Percentiles rank a stretch among this genome's conserved stretches.
Conservation (phyloP, 164 flowering plant species). For the Berberis thunbergii region DNA sequence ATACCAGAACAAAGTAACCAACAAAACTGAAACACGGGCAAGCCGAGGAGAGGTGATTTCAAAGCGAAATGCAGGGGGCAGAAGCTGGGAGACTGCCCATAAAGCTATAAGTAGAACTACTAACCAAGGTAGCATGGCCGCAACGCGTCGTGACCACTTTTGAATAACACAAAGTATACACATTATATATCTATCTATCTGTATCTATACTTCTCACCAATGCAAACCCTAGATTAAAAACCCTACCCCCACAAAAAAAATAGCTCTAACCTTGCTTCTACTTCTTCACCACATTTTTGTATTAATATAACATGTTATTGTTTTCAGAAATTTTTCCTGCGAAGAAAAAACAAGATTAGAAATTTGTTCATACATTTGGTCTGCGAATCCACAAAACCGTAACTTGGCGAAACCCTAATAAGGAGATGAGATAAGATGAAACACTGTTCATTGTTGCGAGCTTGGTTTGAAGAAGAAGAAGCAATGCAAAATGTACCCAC, state of each 20-base stretch:
- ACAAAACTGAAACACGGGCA: slow-evolving; percentile 78
- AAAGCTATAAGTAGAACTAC: slow-evolving; percentile 83
- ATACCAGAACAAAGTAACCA: slow-evolving; percentile 91
- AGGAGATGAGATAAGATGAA: too few species aligned
- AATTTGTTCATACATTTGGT: too few species aligned
- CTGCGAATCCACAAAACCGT: too few species aligned
- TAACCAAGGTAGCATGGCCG: slow-evolving; percentile 97
- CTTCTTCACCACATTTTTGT: too few species aligned
- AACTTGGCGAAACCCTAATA: too few species aligned
- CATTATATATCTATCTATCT: slow-evolving; percentile 55
- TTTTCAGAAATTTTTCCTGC: too few species aligned
- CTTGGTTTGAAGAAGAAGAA: too few species aligned
- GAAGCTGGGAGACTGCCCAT: slow-evolving; percentile 85
- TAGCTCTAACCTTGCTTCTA: too few species aligned
- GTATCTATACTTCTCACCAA: slow-evolving; percentile 19
- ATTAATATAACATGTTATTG: too few species aligned
- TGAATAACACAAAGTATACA: slow-evolving; percentile 94
- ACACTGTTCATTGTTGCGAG: too few species aligned
- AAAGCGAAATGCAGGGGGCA: slow-evolving; percentile 81
- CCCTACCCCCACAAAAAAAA: neutral
- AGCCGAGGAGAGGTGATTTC: slow-evolving; percentile 86
- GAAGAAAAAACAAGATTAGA: too few species aligned
- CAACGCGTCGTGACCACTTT: slow-evolving; percentile 92
- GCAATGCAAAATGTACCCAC: too few species aligned
- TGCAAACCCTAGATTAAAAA: neutral